Conservation (phyloP, 2,329 filamentous ascomycete genomes). For the Leptodontidium sp. region DNA sequence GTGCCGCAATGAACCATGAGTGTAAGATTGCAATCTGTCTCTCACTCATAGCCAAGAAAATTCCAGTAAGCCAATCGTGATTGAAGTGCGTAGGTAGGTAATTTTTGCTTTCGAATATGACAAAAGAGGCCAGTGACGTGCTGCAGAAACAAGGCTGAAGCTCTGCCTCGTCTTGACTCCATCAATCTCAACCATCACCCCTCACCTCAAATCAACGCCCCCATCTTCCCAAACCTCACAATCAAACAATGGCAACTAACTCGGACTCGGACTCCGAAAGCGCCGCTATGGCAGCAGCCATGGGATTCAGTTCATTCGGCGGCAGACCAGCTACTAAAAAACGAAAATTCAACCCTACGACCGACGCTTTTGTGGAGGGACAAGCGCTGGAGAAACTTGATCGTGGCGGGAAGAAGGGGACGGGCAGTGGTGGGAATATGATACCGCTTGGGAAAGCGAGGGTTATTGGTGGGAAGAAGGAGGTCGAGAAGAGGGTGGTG, state of each 20-base stretch:
- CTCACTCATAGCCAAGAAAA: no score
- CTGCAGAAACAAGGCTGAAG: conserved; percentile 8
- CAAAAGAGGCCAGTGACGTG: no score
- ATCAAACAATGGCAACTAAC: conserved; percentile 27
- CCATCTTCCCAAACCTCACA: neutral
- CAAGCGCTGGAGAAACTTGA: conserved; percentile 45
- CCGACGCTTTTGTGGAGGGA: conserved; percentile 57
- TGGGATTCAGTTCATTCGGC: conserved; percentile 80
- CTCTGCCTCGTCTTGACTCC: conserved; percentile 7
- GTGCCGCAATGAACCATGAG: no score
- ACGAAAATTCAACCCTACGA: conserved; percentile 68
- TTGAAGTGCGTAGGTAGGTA: no score
- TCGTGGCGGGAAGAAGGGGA: conserved; percentile 46
- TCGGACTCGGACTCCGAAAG: conserved; percentile 30
- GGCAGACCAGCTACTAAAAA: conserved; percentile 64
- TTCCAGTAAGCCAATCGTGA: no score
- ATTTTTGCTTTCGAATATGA: no score
- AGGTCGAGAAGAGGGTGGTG: conserved; percentile 39
- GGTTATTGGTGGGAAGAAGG: conserved; percentile 34
- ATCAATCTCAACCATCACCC: neutral
- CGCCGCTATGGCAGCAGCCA: conserved; percentile 57
- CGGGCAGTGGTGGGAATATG: conserved; percentile 45
- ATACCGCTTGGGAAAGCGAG: conserved; percentile 44
- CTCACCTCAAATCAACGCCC: neutral
- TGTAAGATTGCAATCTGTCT: no score